phyloP scores from a whole-genome alignment of 257 asterid genomes.

The Solanum etuberosum region DNA sequence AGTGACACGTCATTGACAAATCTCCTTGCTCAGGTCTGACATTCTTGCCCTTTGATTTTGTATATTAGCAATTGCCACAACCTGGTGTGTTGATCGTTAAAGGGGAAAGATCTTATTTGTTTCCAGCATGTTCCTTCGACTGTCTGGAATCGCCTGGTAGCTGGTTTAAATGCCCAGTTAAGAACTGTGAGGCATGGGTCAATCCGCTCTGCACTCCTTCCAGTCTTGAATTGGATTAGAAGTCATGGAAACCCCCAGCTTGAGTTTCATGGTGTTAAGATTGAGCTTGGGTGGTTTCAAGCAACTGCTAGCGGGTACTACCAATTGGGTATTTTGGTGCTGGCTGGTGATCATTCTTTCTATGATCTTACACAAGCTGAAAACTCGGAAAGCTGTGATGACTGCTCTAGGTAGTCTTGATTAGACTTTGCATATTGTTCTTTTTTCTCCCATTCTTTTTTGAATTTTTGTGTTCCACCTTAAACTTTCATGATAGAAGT shows the following conservation, averaged over 20 bases:
- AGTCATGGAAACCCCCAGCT: constrained; percentile 90
- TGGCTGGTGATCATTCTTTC: constrained; percentile 55
- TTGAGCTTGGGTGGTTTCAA: constrained; percentile 97
- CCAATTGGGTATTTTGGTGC: constrained; percentile 82
- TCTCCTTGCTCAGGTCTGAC: constrained; percentile 85
- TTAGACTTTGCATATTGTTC: neutral
- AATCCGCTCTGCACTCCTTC: constrained; percentile 58
- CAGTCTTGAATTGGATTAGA: constrained; percentile 63
- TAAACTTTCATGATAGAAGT: neutral
- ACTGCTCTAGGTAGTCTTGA: constrained; percentile 46
- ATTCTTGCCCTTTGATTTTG: neutral
- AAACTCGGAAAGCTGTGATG: constrained; percentile 38
- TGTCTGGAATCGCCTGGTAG: constrained; percentile 88
- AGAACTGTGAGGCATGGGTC: constrained; percentile 73
- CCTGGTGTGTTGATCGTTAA: neutral
- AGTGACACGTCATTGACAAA: constrained; percentile 76
- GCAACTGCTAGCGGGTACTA: constrained; percentile 89
- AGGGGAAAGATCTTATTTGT: neutral
- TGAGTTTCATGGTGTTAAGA: constrained; percentile 81
- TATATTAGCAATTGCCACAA: neutral
- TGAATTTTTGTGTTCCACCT: neutral
- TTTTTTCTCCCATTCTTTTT: neutral
- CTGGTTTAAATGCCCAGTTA: constrained; percentile 86
- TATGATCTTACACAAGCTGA: constrained; percentile 55
- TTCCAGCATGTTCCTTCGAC: constrained; percentile 85